Conservation (phyloP, 805 yeast genomes). For the Candida khao-thaluensis region DNA sequence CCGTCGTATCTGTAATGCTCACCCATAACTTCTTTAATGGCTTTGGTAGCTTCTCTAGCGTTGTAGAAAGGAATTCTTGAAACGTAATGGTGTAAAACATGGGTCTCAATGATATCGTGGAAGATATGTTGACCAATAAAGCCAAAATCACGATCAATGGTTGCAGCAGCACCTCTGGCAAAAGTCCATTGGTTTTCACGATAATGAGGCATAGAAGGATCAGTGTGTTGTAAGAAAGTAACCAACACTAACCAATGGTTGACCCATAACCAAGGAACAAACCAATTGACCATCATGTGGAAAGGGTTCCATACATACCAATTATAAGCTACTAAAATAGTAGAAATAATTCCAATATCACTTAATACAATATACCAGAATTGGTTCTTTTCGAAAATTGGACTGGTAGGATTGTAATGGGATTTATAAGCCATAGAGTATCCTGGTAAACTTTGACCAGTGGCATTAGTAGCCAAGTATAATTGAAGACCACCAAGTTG, state of each 20-base stretch:
- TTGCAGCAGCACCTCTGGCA: conserved; percentile 67
- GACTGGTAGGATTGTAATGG: conserved; percentile 56
- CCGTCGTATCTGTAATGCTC: conserved; percentile 48
- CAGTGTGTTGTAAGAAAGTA: conserved; percentile 63
- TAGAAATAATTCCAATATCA: conserved; percentile 53
- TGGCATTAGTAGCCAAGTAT: conserved; percentile 52
- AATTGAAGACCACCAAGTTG: conserved; percentile 56
- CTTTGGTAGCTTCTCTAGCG: conserved; percentile 53
- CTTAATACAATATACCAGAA: conserved; percentile 55
- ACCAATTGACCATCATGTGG: conserved; percentile 55
- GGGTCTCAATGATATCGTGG: conserved; percentile 60
- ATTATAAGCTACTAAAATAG: conserved; percentile 46
- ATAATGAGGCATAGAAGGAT: conserved; percentile 59
- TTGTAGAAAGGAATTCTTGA: conserved; percentile 57
- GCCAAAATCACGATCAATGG: conserved; percentile 62
- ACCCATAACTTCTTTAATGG: conserved; percentile 53
- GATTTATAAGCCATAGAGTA: conserved; percentile 42
- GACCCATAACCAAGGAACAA: conserved; percentile 57
- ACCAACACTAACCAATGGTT: conserved; percentile 67
- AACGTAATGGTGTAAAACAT: conserved; percentile 55
- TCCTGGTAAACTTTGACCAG: conserved; percentile 50
- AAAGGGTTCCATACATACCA: conserved; percentile 54
- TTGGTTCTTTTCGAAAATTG: conserved; percentile 53
- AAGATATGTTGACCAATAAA: conserved; percentile 56
- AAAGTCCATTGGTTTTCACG: conserved; percentile 57